Conservation (phyloP, 1,284 basidiomycete species). For the Ceratorhiza oryzae-sativae region DNA sequence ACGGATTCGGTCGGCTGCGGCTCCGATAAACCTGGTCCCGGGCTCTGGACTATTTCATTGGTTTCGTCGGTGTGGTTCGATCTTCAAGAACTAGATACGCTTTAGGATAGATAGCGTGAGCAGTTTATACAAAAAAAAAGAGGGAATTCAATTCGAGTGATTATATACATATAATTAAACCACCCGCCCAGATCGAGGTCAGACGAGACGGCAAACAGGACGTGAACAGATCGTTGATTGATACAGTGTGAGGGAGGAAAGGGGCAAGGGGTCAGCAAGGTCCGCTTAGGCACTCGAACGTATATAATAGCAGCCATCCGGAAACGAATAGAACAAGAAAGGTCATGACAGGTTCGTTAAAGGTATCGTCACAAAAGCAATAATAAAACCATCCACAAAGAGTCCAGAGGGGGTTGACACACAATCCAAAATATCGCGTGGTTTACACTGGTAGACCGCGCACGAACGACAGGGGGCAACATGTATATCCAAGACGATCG, state of each 20-base stretch:
- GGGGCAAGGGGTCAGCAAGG: neutral
- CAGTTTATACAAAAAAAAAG: neutral
- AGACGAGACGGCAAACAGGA: neutral
- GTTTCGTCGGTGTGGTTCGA: conserved; percentile 11
- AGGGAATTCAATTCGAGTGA: conserved; percentile 14
- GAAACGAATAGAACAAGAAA: conserved; percentile 33
- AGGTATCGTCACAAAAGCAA: conserved; percentile 22
- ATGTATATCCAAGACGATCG: neutral
- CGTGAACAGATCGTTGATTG: conserved; percentile 13
- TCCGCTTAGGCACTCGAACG: neutral
- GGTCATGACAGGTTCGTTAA: conserved; percentile 33
- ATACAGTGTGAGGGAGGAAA: conserved; percentile 29
- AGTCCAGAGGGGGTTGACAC: neutral
- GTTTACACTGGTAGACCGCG: neutral
- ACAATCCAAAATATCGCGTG: neutral
- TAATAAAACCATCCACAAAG: conserved; percentile 21
- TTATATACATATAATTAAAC: conserved; percentile 41
- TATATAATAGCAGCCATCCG: neutral
- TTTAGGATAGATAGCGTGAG: conserved; percentile 24
- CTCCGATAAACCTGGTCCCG: neutral
- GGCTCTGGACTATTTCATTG: neutral
- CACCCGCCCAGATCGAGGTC: conserved; percentile 12
- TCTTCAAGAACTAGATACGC: neutral
- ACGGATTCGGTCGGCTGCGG: neutral
- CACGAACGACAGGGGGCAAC: conserved; percentile 17